Conservation (phyloP, 805 yeast genomes). For the Candida hungchunana region DNA sequence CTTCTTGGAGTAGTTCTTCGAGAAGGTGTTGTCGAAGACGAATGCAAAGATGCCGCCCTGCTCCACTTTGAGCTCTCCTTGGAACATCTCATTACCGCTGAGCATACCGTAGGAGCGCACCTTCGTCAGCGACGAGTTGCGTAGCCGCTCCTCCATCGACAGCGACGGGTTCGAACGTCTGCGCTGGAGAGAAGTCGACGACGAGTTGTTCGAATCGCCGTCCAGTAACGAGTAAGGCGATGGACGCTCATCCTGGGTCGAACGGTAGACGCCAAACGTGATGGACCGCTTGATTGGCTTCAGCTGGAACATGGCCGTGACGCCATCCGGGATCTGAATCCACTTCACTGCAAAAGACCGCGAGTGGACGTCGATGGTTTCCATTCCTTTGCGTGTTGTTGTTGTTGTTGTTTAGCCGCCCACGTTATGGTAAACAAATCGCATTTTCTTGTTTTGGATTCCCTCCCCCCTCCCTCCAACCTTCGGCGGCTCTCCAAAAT, state of each 20-base stretch:
- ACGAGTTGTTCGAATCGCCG: constrained; percentile 16
- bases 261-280: constrained; percentile 33
- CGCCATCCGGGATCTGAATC: constrained; percentile 72
- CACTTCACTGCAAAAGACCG: constrained; percentile 88
- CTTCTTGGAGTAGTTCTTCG: constrained; percentile 79
- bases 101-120: constrained; percentile 55
- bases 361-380: constrained; percentile 84
- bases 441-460: too few species aligned
- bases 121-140: constrained; percentile 45
- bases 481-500: too few species aligned
- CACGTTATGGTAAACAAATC: too few species aligned
- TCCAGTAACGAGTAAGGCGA: constrained; percentile 29
- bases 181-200: constrained; percentile 24
- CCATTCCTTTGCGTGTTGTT: constrained; percentile 45
- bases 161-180: constrained; percentile 32
- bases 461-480: too few species aligned
- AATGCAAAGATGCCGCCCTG: constrained; percentile 78
- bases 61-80: constrained; percentile 55
- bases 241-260: constrained; percentile 9
- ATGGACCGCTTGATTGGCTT: constrained; percentile 71
- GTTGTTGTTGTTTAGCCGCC: too few species aligned
- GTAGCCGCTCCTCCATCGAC: constrained; percentile 53
- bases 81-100: constrained; percentile 54
- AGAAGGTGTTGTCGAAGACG: constrained; percentile 87
- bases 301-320: constrained; percentile 70